Conservation (phyloP, 2,329 filamentous ascomycete species). For the Acarospora socialis region DNA sequence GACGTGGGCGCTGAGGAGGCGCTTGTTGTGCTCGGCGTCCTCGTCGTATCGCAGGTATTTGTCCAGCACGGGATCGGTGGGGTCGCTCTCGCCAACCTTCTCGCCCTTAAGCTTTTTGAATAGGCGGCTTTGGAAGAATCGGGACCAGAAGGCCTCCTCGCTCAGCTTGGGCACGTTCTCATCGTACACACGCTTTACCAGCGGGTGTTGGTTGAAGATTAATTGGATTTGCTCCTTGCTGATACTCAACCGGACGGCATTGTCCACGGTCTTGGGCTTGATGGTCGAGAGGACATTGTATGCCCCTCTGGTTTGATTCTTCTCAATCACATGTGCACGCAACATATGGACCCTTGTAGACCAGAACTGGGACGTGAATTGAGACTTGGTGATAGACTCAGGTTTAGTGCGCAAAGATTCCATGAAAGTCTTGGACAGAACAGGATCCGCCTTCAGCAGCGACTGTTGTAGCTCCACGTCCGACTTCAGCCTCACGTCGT, state of each 20-base stretch:
- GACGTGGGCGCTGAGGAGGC: slow-evolving; percentile 46
- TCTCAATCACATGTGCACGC: slow-evolving; percentile 80
- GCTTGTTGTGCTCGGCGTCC: slow-evolving; percentile 29
- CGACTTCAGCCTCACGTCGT: slow-evolving; percentile 61
- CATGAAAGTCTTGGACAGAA: slow-evolving; percentile 70
- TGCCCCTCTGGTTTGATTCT: slow-evolving; percentile 68
- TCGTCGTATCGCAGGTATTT: slow-evolving; percentile 60
- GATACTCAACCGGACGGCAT: slow-evolving; percentile 65
- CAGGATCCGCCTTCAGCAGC: slow-evolving; percentile 64
- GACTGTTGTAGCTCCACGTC: slow-evolving; percentile 79
- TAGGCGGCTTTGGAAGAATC: slow-evolving; percentile 82
- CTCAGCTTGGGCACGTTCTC: slow-evolving; percentile 74
- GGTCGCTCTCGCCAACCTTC: slow-evolving; percentile 63
- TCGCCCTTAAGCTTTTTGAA: slow-evolving; percentile 88
- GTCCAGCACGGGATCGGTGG: slow-evolving; percentile 67
- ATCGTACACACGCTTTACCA: slow-evolving; percentile 82
- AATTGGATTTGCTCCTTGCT: slow-evolving; percentile 84
- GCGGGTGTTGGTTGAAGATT: slow-evolving; percentile 83
- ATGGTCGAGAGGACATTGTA: slow-evolving; percentile 91
- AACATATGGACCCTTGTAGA: slow-evolving; percentile 73
- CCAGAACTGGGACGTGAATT: slow-evolving; percentile 92
- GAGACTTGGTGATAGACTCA: slow-evolving; percentile 60
- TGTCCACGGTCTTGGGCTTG: slow-evolving; percentile 63
- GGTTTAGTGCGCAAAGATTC: slow-evolving; percentile 74
- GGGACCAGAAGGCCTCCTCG: slow-evolving; percentile 77